Percentiles rank a stretch among this genome's conserved stretches.
Conservation (phyloP, 1,284 basidiomycete genomes). For the Pseudomicrostroma phylloplanum region DNA sequence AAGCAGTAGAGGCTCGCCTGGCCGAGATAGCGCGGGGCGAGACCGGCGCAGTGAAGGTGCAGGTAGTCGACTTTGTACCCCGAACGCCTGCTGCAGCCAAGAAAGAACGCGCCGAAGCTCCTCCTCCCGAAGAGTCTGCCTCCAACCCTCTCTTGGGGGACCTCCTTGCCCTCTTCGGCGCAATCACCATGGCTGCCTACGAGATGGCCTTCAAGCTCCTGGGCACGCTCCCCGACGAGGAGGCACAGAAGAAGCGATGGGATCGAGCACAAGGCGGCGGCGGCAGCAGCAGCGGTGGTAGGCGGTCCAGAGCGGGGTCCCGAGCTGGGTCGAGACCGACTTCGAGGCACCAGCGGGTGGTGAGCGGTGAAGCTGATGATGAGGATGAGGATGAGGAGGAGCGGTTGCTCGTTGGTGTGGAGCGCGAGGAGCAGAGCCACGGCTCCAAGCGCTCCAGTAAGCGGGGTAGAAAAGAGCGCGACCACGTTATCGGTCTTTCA, state of each 20-base stretch:
- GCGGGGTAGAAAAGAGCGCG: too few relatives aligned
- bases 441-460: too few relatives aligned
- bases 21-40: background rate
- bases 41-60: background rate
- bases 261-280: background rate
- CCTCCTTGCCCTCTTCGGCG: conserved; percentile 38
- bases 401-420: background rate
- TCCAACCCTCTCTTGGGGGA: conserved; percentile 38
- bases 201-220: conserved; percentile 47
- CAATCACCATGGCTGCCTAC: conserved; percentile 48
- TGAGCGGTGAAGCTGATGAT: background rate
- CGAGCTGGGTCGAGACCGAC: background rate
- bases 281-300: background rate
- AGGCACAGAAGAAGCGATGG: conserved; percentile 11
- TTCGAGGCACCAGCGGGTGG: too few relatives aligned
- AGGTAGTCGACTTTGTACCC: background rate
- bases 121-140: background rate
- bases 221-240: conserved; percentile 40
- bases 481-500: too few relatives aligned
- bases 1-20: too few relatives aligned
- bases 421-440: too few relatives aligned
- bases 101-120: background rate
- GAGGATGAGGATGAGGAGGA: background rate
- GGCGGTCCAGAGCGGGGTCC: conserved; percentile 2
- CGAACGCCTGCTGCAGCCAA: too few relatives aligned